Percentiles rank a stretch among this genome's conserved stretches.
Conservation (phyloP, 257 asterid species). For the Orobanche coerulescens region DNA sequence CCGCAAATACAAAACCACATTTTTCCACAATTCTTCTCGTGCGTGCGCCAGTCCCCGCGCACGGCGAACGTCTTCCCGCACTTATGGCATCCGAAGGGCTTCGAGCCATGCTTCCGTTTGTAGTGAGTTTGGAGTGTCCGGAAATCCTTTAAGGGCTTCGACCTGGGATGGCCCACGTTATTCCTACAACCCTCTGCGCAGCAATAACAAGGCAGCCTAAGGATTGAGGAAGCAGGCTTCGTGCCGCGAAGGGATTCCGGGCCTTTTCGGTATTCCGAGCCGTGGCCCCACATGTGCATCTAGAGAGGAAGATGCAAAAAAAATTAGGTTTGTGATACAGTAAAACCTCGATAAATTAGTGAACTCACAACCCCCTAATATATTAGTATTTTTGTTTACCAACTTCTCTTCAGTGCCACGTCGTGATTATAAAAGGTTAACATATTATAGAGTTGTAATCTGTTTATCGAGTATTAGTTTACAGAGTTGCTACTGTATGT, state of each 20-base stretch:
- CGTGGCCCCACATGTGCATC: conserved; percentile 99
- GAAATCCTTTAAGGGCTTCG: conserved; percentile 81
- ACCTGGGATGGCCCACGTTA: conserved; percentile 69
- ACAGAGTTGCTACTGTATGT: too few species aligned
- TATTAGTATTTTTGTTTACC: too few species aligned
- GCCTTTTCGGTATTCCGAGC: conserved; percentile 82
- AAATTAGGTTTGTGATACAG: too few species aligned
- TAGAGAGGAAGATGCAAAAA: neutral
- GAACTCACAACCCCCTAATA: too few species aligned
- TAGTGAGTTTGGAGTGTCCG: conserved; percentile 88
- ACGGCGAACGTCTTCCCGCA: conserved; percentile 78
- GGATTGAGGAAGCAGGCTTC: conserved; percentile 53
- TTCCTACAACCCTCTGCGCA: conserved; percentile 91
- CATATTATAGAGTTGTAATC: too few species aligned
- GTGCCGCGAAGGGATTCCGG: conserved; percentile 81
- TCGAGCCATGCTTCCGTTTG: conserved; percentile 74
- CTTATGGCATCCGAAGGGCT: conserved; percentile 64
- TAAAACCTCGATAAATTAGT: too few species aligned
- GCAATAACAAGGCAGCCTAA: conserved; percentile 75
- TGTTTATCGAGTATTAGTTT: too few species aligned
- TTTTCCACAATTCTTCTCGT: conserved; percentile 84
- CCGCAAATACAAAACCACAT: conserved; percentile 86
- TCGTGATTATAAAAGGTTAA: too few species aligned
- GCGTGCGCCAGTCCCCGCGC: conserved; percentile 91
- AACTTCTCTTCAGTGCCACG: too few species aligned